Evolutionary conservation across 164 flowering plant species (phyloP), one percentile per base, ranked within the genome.

Genomic region (Berberis thunbergii): DNA sequence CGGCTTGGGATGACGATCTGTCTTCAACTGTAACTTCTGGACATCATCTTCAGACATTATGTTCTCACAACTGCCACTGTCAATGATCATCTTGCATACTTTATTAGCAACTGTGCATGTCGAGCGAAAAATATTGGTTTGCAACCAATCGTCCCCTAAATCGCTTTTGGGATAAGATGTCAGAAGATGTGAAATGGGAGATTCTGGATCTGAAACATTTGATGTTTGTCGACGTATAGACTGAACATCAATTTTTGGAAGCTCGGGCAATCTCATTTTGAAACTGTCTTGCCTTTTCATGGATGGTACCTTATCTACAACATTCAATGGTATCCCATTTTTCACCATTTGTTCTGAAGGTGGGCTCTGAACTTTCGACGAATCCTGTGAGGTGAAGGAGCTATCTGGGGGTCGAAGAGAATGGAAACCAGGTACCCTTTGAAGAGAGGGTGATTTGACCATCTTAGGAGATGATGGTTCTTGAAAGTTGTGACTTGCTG

Each of bases 151-250:
- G 26, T 26, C 26, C 26, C 26, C 26, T 26, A 26, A 26, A 26
- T 26, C 26, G 73, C 77, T 93, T 75, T 86, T 79, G 41, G 97
- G 97, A 70, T 93, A 96, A 66, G 98, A 88, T 69, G 85, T 88
- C 82, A 93, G 76, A 67, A 93, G 87, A 26, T 97, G 98, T 57
- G 98, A 93, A 67, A 93, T 84, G 62, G 97, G 98, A 49, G 98
- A 93, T 69, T 93, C 98, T 4, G 98, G 98, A 63, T 86, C 96
- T 49, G 98, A 87, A 56, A 83, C 80, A 76, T 77, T 87, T 60
- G 83, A 75, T 54, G 76, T 65, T 72, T 82, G 89, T 62, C 65
- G 71, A 57, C 79, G 80, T 41, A 67, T 78, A 65, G 87, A 63
- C 41, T 80, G 91, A 65, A 93, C 92, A 75, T 93, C 97, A 67